Base-by-base conservation (phyloP, 345 rosid genomes). In the Ricinus communis region DNA sequence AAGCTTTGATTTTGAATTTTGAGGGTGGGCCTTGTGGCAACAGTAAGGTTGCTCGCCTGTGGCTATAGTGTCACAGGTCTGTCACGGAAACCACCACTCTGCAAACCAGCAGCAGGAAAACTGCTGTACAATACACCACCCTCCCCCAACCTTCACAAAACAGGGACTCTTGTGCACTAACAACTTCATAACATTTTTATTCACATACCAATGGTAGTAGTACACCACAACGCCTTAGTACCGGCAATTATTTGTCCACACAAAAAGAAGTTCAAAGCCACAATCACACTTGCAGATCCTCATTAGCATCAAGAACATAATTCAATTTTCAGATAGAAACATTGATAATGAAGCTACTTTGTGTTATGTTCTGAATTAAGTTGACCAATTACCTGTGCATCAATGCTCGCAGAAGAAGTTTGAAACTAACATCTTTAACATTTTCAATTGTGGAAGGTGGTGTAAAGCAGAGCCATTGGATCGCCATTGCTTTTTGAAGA, bases 391-490 rank as follows among this genome's bases (percentile, higher is more conserved):
- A 93, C 98, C 98, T 91, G 80, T 94, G 98, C 71, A 80, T 79
- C 74, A 95, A 85, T 38, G 99, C 96, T 75, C 83, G 88, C 80
- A 84, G 70, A 70, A 88, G 86, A 77, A 95, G 89, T 81, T 88
- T 92, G 66, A 84, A 74, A 72, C 94, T 83, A 71, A 90, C 80
- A 64, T 79, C 90, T 60, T 85, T 79, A 69, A 88, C 97, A 73
- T 89, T 74, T 47, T 82, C 65, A 79, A 87, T 89, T 55, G 96
- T 90, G 65, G 95, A 86, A 51, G 97, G 98, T 58, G 98, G 97
- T 59, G 96, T 90, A 79, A 94, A 94, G 86, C 98, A 94, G 68
- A 94, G 95, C 97, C 97, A 94, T 76, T 91, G 98, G 74, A 94
- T 87, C 53, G 82, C 94, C 83, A 83, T 86, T 74, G 99, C 98